phyloP scores from a whole-genome alignment of 164 flowering plant species.

The Chimonanthus salicifolius region DNA sequence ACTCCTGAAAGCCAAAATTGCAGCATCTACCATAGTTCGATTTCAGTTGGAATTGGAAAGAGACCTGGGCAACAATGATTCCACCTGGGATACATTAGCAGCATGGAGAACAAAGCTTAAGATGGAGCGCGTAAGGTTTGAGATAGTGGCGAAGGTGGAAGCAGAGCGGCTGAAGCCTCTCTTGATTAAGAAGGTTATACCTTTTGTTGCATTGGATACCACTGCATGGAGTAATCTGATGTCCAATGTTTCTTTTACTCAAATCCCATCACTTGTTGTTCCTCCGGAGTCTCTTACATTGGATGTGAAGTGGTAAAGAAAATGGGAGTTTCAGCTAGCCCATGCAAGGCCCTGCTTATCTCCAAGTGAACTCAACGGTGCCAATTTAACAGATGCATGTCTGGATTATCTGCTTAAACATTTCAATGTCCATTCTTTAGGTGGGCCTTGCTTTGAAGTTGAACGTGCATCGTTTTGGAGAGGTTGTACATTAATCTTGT shows the following conservation, averaged over 20 bases:
- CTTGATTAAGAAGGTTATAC: conserved; percentile 39
- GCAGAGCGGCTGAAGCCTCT: conserved; percentile 44
- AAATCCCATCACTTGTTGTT: conserved; percentile 51
- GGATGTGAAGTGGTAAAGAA: conserved; percentile 62
- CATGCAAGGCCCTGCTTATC: neutral
- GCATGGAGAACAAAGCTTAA: conserved; percentile 71
- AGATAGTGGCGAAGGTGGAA: conserved; percentile 54
- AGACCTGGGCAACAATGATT: conserved; percentile 26
- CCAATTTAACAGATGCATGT: neutral
- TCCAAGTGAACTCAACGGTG: neutral
- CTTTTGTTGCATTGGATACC: conserved; percentile 47
- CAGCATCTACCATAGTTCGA: conserved; percentile 33
- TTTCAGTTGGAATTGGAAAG: conserved; percentile 61
- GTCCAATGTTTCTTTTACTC: conserved; percentile 67
- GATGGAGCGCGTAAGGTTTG: conserved; percentile 44
- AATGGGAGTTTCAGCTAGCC: neutral
- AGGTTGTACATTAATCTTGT: neutral
- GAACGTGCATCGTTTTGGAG: neutral
- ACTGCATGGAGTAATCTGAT: conserved; percentile 57
- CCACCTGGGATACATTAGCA: conserved; percentile 23
- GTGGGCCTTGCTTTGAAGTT: neutral
- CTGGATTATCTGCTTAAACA: neutral
- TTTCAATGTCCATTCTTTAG: neutral
- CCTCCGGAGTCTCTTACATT: conserved; percentile 64
- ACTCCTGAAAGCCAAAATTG: conserved; percentile 37